Evolutionary conservation across 2,329 filamentous ascomycete species (phyloP).

Genomic region (Colletotrichum plurivorum): DNA sequence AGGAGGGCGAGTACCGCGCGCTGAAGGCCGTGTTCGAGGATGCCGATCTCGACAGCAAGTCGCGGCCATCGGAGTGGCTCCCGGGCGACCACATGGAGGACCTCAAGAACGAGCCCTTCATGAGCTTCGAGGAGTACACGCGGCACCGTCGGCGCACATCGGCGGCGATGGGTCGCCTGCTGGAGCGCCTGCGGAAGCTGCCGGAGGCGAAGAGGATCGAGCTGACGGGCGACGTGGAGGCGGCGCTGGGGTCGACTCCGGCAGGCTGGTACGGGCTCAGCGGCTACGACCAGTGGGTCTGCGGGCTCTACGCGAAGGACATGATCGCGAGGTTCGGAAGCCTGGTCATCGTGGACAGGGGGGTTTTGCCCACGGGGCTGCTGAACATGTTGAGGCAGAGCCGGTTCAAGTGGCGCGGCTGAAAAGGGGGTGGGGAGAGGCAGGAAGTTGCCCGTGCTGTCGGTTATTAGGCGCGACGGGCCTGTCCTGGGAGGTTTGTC

Average conservation of each 20-base stretch:
- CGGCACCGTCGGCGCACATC: conserved; percentile 52
- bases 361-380: conserved; percentile 57
- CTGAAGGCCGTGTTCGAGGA: conserved; percentile 51
- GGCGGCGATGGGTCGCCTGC: conserved; percentile 44
- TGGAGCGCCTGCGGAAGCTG: conserved; percentile 46
- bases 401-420: conserved; percentile 55
- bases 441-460: neutral
- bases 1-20: conserved; percentile 50
- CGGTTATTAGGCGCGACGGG: conserved; percentile 7
- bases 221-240: conserved; percentile 41
- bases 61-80: conserved; percentile 18
- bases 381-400: conserved; percentile 54
- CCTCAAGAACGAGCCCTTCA: conserved; percentile 48
- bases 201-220: conserved; percentile 47
- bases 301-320: conserved; percentile 54
- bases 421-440: conserved; percentile 14
- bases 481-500: conserved; percentile 4
- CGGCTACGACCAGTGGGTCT: conserved; percentile 55
- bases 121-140: conserved; percentile 56
- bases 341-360: conserved; percentile 54
- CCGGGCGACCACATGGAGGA: conserved; percentile 36
- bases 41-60: conserved; percentile 33
- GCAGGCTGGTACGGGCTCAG: conserved; percentile 31
- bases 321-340: conserved; percentile 57
- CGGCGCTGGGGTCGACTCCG: conserved; percentile 41